These are phyloP conservation scores for Microcos paniculata DNA, from an alignment of 345 rosid genomes.

Conservation along the genomic window DNA sequence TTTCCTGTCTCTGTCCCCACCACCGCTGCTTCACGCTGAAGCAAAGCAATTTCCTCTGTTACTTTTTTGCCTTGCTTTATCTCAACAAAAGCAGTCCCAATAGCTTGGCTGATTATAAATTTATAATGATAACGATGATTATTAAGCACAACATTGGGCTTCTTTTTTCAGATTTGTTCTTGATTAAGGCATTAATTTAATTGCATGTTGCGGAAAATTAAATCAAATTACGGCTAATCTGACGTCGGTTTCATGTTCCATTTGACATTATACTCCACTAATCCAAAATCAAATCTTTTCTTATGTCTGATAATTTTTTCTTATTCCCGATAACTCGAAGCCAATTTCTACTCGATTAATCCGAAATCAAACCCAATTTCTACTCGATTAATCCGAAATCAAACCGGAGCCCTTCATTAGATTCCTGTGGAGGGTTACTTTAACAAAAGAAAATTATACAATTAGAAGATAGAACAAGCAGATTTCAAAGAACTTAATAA, in stretches of 20 bases:
- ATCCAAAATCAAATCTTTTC: too few relatives aligned
- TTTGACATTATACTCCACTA: neutral
- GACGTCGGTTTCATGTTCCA: neutral
- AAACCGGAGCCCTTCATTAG: too few relatives aligned
- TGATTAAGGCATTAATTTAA: neutral
- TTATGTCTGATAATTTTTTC: too few relatives aligned
- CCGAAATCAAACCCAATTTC: too few relatives aligned
- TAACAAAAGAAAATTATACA: neutral
- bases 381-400: too few relatives aligned
- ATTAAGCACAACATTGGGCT: neutral
- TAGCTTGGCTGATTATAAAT: neutral
- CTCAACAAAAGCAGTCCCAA: neutral
- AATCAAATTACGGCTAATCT: neutral
- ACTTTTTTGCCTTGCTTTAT: neutral
- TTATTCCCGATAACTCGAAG: too few relatives aligned
- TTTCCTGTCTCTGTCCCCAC: neutral
- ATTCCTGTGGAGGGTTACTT: too few relatives aligned
- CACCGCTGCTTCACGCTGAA: slow-evolving; percentile 31
- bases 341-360: too few relatives aligned
- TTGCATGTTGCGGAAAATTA: neutral
- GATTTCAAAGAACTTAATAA: neutral
- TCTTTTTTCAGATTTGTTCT: neutral
- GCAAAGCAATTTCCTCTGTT: slow-evolving; percentile 13
- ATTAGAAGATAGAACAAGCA: neutral
- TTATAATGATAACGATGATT: neutral